phyloP scores from a whole-genome alignment of 306 rosid species.

The Begonia fuchsioides region DNA sequence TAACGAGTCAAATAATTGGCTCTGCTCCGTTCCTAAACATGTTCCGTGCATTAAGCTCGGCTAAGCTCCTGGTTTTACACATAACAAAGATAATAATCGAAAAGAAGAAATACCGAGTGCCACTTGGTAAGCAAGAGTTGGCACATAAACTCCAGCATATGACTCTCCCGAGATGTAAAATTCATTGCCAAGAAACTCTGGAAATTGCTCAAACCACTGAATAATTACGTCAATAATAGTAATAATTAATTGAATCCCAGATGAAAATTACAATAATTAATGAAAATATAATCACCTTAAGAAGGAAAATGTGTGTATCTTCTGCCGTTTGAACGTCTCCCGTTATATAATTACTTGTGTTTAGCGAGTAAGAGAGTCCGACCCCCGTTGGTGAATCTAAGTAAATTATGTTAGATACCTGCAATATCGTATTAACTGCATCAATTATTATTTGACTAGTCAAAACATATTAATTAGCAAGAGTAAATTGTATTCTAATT shows the following conservation, averaged over 20 bases:
- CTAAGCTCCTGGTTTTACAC: too few species aligned
- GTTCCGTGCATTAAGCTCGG: too few species aligned
- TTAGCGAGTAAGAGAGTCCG: conserved; percentile 31
- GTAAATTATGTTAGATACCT: conserved; percentile 42
- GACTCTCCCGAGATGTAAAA: conserved; percentile 72
- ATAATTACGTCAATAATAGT: background rate
- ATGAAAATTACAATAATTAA: background rate
- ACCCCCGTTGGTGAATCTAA: conserved; percentile 44
- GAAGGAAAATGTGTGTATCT: conserved; percentile 33
- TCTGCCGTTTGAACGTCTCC: conserved; percentile 35
- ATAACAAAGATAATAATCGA: too few species aligned
- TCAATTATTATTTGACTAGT: too few species aligned
- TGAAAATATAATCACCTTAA: conserved; percentile 9
- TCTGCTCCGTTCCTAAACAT: too few species aligned
- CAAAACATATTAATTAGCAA: too few species aligned
- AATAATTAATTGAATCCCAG: background rate
- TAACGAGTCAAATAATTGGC: too few species aligned
- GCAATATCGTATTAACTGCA: background rate
- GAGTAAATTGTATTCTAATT: too few species aligned
- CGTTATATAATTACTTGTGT: conserved; percentile 15
- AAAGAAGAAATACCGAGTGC: conserved; percentile 24
- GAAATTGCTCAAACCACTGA: conserved; percentile 66
- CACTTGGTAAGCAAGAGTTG: conserved; percentile 50
- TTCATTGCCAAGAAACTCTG: conserved; percentile 53
- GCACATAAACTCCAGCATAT: conserved; percentile 70